Evolutionary conservation across 371 early-diverging fungal genomes (phyloP), one percentile per base, ranked within the genome.

Genomic region (Mortierella sp.): DNA sequence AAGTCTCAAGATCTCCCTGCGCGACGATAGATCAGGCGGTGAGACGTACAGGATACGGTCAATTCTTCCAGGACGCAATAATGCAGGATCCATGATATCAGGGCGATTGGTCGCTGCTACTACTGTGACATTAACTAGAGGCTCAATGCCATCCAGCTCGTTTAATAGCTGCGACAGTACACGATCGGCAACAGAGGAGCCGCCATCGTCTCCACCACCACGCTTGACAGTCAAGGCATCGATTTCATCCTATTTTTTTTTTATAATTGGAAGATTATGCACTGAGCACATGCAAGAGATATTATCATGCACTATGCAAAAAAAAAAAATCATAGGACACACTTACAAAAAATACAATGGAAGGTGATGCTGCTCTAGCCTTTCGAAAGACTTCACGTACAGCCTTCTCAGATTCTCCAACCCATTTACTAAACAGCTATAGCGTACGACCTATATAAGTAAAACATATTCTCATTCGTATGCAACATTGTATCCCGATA

Each of bases 51-150:
- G 85, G 56, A 98, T 93, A 9, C 97, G 85, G 83, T 99, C 99
- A 64, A 99, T 96, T 29, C 99, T 88, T 3, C 99, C 99, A 0
- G 99, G 99, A 28, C 99, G 88, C 70, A 99, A 83, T 28, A 99
- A 83, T 1, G 98, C 99, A 55, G 91, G 89, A 75, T 97, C 99
- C 73, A 99, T 93, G 53, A 98, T 94, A 83, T 99, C 99, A 0
- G 99, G 99, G 51, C 99, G 93, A 84, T 99, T 99, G 0, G 99
- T 99, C 19, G 99, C 99, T 0, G 97, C 99, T 2, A 99, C 96
- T 1, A 99, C 93, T 0, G 95, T 97, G 3, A 99, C 98, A 83
- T 96, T 94, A 4, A 94, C 91, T n/a, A 97, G 84, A 0, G 95
- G 90, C 58, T 98, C 97, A 59, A 99, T 93, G 8, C 99, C 99